These are phyloP conservation scores for Alnus rubra DNA, from an alignment of 306 rosid genomes.

Conservation along the genomic window DNA sequence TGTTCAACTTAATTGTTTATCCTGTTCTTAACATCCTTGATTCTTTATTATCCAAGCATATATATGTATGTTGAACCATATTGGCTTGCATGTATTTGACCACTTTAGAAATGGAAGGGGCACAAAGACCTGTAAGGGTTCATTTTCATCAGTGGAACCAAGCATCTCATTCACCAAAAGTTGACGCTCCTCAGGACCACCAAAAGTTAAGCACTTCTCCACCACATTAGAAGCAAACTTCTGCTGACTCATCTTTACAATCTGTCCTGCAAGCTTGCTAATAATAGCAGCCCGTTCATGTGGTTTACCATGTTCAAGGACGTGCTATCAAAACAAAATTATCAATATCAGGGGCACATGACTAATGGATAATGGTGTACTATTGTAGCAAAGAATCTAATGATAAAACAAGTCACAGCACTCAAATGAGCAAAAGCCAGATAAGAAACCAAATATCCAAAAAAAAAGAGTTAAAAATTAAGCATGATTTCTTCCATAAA, in stretches of 20 bases:
- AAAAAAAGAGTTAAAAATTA: not conserved
- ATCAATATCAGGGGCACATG: slow-evolving; percentile 4
- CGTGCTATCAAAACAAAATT: slow-evolving; percentile 60
- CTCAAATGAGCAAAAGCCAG: not conserved
- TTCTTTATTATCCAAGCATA: not conserved
- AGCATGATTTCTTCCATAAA: not conserved
- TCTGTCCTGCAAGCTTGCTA: slow-evolving; percentile 91
- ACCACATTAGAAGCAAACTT: slow-evolving; percentile 98
- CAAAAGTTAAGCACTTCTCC: slow-evolving; percentile 88
- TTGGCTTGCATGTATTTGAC: not conserved
- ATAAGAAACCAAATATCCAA: not conserved
- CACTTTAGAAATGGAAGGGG: slow-evolving; percentile 16
- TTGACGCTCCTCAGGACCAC: slow-evolving; percentile 82
- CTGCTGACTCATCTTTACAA: slow-evolving; percentile 98
- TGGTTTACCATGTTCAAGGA: slow-evolving; percentile 78
- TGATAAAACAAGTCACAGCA: not conserved
- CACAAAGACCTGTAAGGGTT: slow-evolving; percentile 82
- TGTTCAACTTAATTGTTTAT: not conserved
- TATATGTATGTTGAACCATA: not conserved
- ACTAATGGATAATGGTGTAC: not conserved
- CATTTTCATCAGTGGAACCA: slow-evolving; percentile 91
- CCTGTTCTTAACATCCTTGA: not conserved
- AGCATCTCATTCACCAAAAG: slow-evolving; percentile 88
- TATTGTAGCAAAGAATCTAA: not conserved
- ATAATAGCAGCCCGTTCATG: slow-evolving; percentile 75